Base-by-base conservation (phyloP, 192 early-diverging fungal species). In the Gamsiella multidivaricata region DNA sequence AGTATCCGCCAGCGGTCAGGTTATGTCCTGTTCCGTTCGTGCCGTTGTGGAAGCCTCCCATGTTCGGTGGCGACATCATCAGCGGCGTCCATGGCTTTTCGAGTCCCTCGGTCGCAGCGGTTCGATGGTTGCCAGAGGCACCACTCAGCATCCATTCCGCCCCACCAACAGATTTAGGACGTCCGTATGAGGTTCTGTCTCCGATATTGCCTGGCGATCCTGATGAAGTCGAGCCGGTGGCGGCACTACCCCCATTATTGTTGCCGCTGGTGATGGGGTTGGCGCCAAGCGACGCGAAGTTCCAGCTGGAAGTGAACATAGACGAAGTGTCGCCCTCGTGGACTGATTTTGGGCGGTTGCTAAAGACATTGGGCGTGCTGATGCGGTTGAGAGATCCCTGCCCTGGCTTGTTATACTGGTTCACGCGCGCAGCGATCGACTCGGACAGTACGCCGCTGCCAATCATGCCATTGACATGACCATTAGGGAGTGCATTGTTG, bases 111-210 rank as follows among this genome's bases (percentile, higher is more conserved):
- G 63, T 39, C 9, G 18, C 58, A 50, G 32, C 12, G 47, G 28
- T 29, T 37, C 58, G 43, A 53, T 57, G 50, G 52, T 33, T 37
- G 23, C 52, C 49, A 22, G 47, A 60, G 7, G 67, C 59, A 15
- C 60, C 52, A 14, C 65, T 69, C 47, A 78, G 29, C 59, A 78
- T 68, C 74, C 74, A 74, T 42, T 86, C 85, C 14, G 79, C 72
- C 15, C 84, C 85, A 26, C 83, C 71, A 23, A 83, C 82, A 22
- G 81, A 83, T 36, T 85, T 82, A 31, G 84, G 81, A 28, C 84
- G 66, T 43, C 80, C 79, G 36, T 75, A 73, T 10, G 70, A 67
- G 3, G 65, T 72, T 8, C 72, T 59, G 41, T 74, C 67, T 4
- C 59, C 65, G 54, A 70, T 80, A 18, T 70, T 58, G 52, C 64